These are phyloP conservation scores for Candida sanyiensis DNA, from an alignment of 805 yeast species.

Conservation along the genomic window DNA sequence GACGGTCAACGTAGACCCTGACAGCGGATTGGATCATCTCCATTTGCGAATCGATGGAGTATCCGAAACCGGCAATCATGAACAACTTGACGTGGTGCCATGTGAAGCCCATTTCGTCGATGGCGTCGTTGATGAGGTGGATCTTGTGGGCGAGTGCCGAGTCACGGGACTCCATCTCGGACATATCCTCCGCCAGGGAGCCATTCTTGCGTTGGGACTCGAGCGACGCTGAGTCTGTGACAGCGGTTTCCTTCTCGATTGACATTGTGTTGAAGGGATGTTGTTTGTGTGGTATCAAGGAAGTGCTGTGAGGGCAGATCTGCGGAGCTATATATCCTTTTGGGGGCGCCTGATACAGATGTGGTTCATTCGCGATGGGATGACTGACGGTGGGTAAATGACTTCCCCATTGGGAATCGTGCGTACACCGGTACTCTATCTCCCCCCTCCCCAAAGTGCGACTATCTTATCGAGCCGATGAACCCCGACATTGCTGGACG, in stretches of 20 bases:
- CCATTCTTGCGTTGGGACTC: constrained; percentile 2
- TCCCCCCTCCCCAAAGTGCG: no score
- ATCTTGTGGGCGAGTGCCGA: constrained; percentile 30
- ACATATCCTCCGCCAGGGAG: constrained; percentile 9
- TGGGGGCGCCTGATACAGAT: no score
- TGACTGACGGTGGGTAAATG: no score
- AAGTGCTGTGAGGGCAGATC: background rate
- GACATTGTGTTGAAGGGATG: constrained; percentile 1
- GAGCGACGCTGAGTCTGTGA: constrained; percentile 2
- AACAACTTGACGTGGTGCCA: constrained; percentile 43
- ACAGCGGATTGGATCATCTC: constrained; percentile 42
- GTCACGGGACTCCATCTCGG: constrained; percentile 27
- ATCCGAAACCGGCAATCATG: constrained; percentile 47
- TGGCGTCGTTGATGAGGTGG: constrained; percentile 43
- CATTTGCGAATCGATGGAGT: constrained; percentile 46
- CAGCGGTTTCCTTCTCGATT: background rate
- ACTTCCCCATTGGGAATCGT: no score
- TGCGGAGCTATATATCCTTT: no score
- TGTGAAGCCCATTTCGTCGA: constrained; percentile 59
- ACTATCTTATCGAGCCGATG: no score
- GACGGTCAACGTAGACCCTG: constrained; percentile 39
- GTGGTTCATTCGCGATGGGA: no score
- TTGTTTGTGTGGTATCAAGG: background rate
- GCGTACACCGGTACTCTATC: no score
- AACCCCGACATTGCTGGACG: no score